phyloP scores from a whole-genome alignment of 345 rosid species.

The Arabis alpina region DNA sequence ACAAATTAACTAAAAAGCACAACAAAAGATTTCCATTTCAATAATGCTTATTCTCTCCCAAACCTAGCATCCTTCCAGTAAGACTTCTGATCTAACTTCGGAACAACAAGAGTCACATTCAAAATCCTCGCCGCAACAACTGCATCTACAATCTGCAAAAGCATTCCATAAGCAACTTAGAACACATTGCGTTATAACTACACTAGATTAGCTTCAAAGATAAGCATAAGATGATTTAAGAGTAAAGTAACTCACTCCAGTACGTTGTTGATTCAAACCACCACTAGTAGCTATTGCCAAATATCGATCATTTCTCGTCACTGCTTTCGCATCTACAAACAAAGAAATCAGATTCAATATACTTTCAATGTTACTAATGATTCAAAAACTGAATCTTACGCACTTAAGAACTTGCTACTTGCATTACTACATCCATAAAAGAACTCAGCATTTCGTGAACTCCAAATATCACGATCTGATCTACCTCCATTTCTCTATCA shows the following conservation, averaged over 20 bases:
- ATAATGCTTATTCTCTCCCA: conserved; percentile 28
- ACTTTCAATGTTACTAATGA: not conserved
- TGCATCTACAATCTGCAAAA: conserved; percentile 85
- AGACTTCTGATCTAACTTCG: conserved; percentile 94
- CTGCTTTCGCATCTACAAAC: conserved; percentile 57
- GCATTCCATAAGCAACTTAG: not conserved
- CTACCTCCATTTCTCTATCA: conserved; percentile 66
- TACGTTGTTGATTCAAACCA: conserved; percentile 94
- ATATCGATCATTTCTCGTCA: conserved; percentile 64
- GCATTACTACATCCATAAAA: conserved; percentile 79
- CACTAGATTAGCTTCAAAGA: too few relatives aligned
- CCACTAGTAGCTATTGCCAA: conserved; percentile 85
- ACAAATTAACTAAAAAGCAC: conserved; percentile 3
- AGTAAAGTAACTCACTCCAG: conserved; percentile 69
- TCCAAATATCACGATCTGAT: conserved; percentile 79
- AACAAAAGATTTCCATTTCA: too few relatives aligned
- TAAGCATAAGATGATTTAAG: too few relatives aligned
- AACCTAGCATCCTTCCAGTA: conserved; percentile 98
- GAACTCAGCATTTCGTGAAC: conserved; percentile 60
- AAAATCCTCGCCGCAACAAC: conserved; percentile 97
- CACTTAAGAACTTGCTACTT: conserved; percentile 63
- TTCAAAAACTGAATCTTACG: too few relatives aligned
- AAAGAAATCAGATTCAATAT: not conserved
- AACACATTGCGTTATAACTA: conserved; percentile 1
- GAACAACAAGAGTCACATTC: conserved; percentile 96